phyloP scores from a whole-genome alignment of 345 rosid species.

The Eucalyptus polyanthemos region DNA sequence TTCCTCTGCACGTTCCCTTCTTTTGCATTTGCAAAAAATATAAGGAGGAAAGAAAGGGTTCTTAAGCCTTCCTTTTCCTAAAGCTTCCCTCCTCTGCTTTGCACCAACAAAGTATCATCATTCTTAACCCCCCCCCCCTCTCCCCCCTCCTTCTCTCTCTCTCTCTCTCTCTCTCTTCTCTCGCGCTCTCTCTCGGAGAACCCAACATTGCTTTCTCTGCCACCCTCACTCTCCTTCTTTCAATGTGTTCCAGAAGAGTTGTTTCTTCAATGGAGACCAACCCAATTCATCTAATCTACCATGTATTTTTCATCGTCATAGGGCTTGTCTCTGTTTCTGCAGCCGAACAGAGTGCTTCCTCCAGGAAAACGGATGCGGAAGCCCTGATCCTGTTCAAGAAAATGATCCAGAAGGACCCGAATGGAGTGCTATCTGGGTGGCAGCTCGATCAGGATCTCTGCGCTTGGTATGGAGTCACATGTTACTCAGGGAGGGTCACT shows the following conservation, averaged over 20 bases:
- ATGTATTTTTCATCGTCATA: background rate
- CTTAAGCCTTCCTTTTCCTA: slow-evolving; percentile 8
- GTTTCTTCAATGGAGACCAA: slow-evolving; percentile 38
- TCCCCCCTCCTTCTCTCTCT: background rate
- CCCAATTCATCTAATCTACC: slow-evolving; percentile 8
- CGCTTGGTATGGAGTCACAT: slow-evolving; percentile 65
- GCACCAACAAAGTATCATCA: background rate
- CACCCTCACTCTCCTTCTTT: background rate
- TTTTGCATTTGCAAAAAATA: background rate
- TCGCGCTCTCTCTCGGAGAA: background rate
- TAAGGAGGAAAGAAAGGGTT: background rate
- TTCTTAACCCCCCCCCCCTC: background rate
- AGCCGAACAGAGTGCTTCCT: slow-evolving; percentile 11
- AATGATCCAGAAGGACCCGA: slow-evolving; percentile 57
- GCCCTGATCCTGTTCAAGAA: slow-evolving; percentile 62
- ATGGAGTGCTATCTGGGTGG: slow-evolving; percentile 56
- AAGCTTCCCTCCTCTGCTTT: slow-evolving; percentile 4
- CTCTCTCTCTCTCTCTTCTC: background rate
- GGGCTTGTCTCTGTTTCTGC: slow-evolving; percentile 16
- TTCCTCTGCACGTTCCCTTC: slow-evolving; percentile 33
- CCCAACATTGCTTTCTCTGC: background rate
- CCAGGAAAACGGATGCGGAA: slow-evolving; percentile 59
- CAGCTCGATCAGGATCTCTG: slow-evolving; percentile 38
- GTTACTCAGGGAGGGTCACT: slow-evolving; percentile 50
- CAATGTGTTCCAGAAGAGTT: background rate